A percentile compares a stretch with the other conserved stretches of the same genome.
These are phyloP conservation scores for Cordyceps tenuipes DNA, from an alignment of 2,329 filamentous ascomycete genomes.

Conservation along the genomic window DNA sequence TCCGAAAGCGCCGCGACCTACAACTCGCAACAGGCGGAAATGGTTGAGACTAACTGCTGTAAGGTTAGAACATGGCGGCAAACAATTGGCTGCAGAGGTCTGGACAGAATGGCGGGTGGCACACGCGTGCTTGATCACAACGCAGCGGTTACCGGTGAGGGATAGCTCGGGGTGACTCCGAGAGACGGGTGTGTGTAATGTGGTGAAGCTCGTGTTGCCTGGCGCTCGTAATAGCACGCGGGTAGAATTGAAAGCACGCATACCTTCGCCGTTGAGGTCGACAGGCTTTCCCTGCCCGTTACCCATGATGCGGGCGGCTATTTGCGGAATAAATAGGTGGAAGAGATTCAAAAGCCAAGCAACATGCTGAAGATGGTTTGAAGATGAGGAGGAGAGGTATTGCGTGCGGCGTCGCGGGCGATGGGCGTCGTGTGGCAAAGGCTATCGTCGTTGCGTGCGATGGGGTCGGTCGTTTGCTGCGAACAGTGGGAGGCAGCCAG, in stretches of 20 bases:
- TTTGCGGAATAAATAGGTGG: not conserved
- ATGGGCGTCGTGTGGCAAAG: not conserved
- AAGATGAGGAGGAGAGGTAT: not conserved
- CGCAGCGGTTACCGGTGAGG: not conserved
- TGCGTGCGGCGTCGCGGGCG: not conserved
- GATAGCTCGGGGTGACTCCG: not conserved
- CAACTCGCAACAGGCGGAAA: constrained; percentile 88
- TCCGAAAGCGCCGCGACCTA: constrained; percentile 95
- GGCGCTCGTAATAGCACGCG: not conserved
- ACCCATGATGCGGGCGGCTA: constrained; percentile 54
- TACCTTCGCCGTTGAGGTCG: constrained; percentile 88
- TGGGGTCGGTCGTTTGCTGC: not conserved
- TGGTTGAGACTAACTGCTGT: constrained; percentile 85
- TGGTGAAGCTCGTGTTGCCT: not conserved
- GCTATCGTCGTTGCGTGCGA: not conserved
- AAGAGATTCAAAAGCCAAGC: not conserved
- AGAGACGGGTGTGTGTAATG: not conserved
- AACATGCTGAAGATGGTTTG: constrained; percentile 1
- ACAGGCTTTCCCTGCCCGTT: constrained; percentile 93
- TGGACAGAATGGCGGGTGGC: not conserved
- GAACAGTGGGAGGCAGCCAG: not conserved
- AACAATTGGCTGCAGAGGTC: not conserved
- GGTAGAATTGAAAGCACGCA: constrained; percentile 21
- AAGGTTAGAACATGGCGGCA: not conserved
- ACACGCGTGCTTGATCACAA: not conserved